A percentile compares a stretch with the other conserved stretches of the same genome.
Conservation (phyloP, 495 filamentous ascomycete species). For the Penicillium riverlandense region DNA sequence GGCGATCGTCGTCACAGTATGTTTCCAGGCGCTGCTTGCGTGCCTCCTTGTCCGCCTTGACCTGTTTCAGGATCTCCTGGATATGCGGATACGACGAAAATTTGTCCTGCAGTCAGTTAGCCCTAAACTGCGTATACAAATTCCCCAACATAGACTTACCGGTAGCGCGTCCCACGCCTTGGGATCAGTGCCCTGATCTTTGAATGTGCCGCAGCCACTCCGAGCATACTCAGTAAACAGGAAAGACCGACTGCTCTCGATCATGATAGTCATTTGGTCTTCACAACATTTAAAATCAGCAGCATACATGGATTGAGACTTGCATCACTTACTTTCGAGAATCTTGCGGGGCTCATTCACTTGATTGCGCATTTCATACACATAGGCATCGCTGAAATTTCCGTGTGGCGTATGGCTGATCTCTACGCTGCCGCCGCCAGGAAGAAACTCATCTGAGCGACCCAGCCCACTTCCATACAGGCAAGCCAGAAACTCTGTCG, state of each 20-base stretch:
- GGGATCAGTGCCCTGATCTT: conserved; percentile 31
- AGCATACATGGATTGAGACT: not conserved
- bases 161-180: conserved; percentile 35
- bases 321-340: conserved; percentile 19
- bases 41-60: conserved; percentile 26
- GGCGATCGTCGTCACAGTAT: conserved; percentile 22
- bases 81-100: conserved; percentile 32
- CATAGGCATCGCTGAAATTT: conserved; percentile 34
- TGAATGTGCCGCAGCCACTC: conserved; percentile 25
- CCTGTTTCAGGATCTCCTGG: conserved; percentile 23
- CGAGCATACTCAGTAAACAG: conserved; percentile 36
- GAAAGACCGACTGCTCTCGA: conserved; percentile 34
- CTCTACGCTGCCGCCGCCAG: conserved; percentile 36
- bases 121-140: not conserved
- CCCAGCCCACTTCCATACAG: conserved; percentile 34
- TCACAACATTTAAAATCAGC: not conserved
- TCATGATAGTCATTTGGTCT: conserved; percentile 31
- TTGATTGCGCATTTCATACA: conserved; percentile 30
- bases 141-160: conserved; percentile 7
- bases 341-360: conserved; percentile 34
- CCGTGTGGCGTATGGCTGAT: conserved; percentile 36
- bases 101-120: conserved; percentile 18
- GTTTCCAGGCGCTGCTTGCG: conserved; percentile 15
- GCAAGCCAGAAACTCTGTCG: conserved; percentile 34
- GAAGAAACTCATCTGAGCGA: conserved; percentile 32